These are phyloP conservation scores for Exobasidium rhododendri DNA, from an alignment of 1,284 basidiomycete genomes.

Conservation along the genomic window DNA sequence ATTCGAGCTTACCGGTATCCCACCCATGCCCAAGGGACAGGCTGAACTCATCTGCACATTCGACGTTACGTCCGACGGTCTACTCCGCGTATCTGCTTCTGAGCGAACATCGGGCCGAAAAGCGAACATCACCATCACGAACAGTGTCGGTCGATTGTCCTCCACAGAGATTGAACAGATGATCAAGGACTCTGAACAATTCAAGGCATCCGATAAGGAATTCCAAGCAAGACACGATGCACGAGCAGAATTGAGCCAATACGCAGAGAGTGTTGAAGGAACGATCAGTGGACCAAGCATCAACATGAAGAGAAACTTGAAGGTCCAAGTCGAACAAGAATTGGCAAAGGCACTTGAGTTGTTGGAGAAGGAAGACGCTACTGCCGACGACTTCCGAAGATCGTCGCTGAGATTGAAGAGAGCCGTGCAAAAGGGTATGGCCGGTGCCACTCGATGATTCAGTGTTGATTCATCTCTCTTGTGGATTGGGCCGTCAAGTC, in stretches of 20 bases:
- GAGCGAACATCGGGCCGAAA: slow-evolving; percentile 54
- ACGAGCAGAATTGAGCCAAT: slow-evolving; percentile 54
- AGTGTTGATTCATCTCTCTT: background rate
- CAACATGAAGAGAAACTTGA: slow-evolving; percentile 51
- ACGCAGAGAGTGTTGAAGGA: slow-evolving; percentile 53
- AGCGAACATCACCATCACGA: slow-evolving; percentile 56
- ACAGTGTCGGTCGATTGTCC: slow-evolving; percentile 53
- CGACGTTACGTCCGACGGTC: slow-evolving; percentile 55
- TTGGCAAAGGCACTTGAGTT: slow-evolving; percentile 55
- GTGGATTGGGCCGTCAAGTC: no score
- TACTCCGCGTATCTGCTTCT: slow-evolving; percentile 52
- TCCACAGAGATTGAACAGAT: slow-evolving; percentile 55
- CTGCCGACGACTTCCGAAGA: slow-evolving; percentile 53
- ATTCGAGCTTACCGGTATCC: slow-evolving; percentile 55
- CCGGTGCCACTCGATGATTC: slow-evolving; percentile 27
- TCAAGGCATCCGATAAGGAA: slow-evolving; percentile 55
- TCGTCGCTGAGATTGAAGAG: slow-evolving; percentile 52
- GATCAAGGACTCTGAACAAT: slow-evolving; percentile 55
- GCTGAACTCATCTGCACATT: slow-evolving; percentile 54
- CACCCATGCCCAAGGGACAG: slow-evolving; percentile 54
- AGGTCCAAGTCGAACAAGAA: slow-evolving; percentile 55
- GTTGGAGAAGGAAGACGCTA: slow-evolving; percentile 52
- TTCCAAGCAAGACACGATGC: slow-evolving; percentile 55
- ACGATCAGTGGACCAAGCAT: slow-evolving; percentile 52
- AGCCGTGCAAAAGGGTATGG: slow-evolving; percentile 53